Evolutionary conservation across 2,329 filamentous ascomycete species (phyloP).

Genomic region (Cercospora berteroae): DNA sequence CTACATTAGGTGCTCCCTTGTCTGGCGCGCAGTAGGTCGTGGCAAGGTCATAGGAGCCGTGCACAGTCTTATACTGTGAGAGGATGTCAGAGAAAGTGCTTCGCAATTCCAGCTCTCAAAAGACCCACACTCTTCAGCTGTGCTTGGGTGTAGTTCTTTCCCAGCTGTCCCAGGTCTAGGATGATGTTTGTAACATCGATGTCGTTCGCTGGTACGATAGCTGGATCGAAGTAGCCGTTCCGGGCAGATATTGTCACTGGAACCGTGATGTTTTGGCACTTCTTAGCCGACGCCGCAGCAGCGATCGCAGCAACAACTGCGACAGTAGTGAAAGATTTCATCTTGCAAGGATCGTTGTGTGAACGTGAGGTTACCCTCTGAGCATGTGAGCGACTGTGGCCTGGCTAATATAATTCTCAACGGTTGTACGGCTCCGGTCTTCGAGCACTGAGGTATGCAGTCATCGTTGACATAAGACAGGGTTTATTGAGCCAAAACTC

Average conservation of each 20-base stretch:
- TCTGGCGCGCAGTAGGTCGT: constrained; percentile 62
- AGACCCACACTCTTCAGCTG: constrained; percentile 46
- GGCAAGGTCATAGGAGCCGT: constrained; percentile 57
- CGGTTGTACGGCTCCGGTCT: not conserved
- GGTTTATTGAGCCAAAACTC: not conserved
- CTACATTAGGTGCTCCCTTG: constrained; percentile 37
- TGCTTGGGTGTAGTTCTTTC: constrained; percentile 50
- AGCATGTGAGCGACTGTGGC: not conserved
- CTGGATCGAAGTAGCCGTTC: constrained; percentile 54
- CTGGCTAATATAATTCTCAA: not conserved
- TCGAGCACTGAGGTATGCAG: not conserved
- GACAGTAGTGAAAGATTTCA: constrained; percentile 30
- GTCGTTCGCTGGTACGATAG: constrained; percentile 47
- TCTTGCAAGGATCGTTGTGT: constrained; percentile 8
- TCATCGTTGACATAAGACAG: not conserved
- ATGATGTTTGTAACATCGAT: constrained; percentile 59
- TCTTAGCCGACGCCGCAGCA: constrained; percentile 31
- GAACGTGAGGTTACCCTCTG: not conserved
- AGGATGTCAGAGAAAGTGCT: not conserved
- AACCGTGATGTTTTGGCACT: constrained; percentile 55
- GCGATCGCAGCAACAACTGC: constrained; percentile 27
- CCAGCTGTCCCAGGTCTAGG: constrained; percentile 50
- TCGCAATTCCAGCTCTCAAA: not conserved
- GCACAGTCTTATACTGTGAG: constrained; percentile 49
- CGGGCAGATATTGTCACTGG: constrained; percentile 55